Conservation (phyloP, 208 protist species). For the Vickermania spadyakhi region DNA sequence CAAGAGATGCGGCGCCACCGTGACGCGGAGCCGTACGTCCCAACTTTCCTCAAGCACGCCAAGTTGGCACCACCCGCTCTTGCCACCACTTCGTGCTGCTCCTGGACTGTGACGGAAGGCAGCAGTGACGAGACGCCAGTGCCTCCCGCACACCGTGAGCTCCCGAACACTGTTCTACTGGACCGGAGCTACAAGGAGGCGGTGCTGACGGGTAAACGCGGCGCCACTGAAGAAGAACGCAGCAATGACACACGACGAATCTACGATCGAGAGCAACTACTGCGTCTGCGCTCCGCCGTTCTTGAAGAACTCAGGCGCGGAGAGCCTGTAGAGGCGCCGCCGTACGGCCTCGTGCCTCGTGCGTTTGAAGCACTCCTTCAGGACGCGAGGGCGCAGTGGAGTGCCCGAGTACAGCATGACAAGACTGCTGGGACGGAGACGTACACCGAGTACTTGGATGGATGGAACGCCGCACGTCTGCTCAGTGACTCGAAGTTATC, state of each 20-base stretch:
- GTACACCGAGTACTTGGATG: background rate
- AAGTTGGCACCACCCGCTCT: background rate
- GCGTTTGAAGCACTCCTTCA: constrained; percentile 22
- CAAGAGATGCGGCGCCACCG: background rate
- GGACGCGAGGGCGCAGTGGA: no score
- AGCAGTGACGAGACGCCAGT: no score
- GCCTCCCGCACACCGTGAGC: background rate
- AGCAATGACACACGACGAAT: background rate
- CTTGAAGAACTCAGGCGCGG: constrained; percentile 16
- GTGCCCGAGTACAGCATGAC: no score
- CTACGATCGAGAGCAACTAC: constrained; percentile 24
- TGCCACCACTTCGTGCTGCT: no score
- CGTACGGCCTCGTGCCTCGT: constrained; percentile 31
- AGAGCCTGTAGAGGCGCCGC: constrained; percentile 28
- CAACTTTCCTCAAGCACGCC: background rate
- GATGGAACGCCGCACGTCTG: background rate
- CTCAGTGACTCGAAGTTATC: background rate
- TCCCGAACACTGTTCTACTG: background rate
- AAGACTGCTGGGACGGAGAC: no score
- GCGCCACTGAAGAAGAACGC: no score
- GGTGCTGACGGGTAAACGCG: no score
- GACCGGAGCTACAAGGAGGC: background rate
- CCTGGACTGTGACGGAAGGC: no score
- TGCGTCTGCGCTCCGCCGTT: constrained; percentile 14
- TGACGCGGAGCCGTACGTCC: background rate